These are phyloP conservation scores for Bolboschoenus planiculmis DNA, from an alignment of 176 grass and related monocot genomes.

Conservation along the genomic window DNA sequence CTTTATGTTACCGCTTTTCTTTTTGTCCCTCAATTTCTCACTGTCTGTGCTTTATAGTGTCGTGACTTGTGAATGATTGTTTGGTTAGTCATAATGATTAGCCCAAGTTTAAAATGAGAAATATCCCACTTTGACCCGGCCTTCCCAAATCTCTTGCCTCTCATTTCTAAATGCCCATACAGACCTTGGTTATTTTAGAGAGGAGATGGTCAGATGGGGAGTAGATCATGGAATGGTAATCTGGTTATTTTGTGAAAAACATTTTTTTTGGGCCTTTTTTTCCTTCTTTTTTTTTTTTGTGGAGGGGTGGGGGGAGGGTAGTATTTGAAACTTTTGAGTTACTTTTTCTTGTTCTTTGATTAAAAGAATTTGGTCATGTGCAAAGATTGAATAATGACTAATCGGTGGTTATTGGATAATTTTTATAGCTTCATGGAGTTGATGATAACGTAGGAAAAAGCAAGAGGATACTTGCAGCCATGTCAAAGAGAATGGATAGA, in stretches of 20 bases:
- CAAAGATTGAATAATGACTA: background rate
- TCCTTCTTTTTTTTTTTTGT: no score
- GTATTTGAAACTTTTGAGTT: no score
- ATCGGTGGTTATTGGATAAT: background rate
- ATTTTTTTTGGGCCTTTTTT: no score
- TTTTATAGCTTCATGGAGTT: slow-evolving; percentile 43
- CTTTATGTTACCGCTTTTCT: background rate
- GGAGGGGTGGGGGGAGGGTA: no score
- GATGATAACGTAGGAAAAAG: slow-evolving; percentile 66
- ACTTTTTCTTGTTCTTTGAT: no score
- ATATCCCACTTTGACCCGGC: no score
- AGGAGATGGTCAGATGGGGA: no score
- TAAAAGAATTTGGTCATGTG: no score
- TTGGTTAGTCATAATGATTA: background rate
- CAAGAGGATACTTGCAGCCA: slow-evolving; percentile 53
- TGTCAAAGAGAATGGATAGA: slow-evolving; percentile 76
- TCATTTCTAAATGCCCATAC: background rate
- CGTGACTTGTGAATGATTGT: background rate
- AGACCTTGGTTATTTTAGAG: background rate
- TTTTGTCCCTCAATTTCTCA: background rate
- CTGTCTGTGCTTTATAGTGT: slow-evolving; percentile 12
- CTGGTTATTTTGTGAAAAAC: no score
- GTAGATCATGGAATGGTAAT: no score
- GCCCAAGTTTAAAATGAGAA: background rate
- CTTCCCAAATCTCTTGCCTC: background rate